Base-by-base conservation (phyloP, 345 rosid genomes). In the Hevea brasiliensis region DNA sequence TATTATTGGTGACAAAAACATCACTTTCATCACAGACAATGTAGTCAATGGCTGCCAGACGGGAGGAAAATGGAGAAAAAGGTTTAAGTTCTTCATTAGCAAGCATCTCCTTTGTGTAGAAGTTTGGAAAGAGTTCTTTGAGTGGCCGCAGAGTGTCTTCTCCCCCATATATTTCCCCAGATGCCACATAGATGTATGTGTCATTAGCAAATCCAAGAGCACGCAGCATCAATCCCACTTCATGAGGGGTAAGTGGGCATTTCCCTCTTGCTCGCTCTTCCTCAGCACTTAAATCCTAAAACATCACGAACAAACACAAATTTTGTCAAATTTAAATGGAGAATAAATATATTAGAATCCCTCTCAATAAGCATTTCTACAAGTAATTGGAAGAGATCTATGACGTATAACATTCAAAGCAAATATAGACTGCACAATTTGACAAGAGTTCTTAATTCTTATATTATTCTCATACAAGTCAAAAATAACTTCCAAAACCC, bases 111-210 rank as follows among this genome's bases (percentile, higher is more conserved):
- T 93, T 93, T 17, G 99, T 93, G 73, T 91, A 91, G 73, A 93
- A 96, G 83, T 93, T 91, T 58, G 98, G 97, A 71, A 96, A 96
- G 66, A 96, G 87, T 68, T 90, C 97, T 79, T 92, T 85, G 0
- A 91, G 87, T 42, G 99, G 99, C 70, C 72, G 79, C 72, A 96
- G 77, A 50, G 99, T 93, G 74, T 86, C 88, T 81, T 93, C 98
- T 71, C 98, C 99, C 11, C 98, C 98, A 61, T 93, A 96, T 84
- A 96, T 88, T 83, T 96, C 99, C 78, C 98, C 99, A 70, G 99
- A 93, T 29, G 99, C 99, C 75, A 93, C 95, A 80, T 89, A 96
- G 47, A 96, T 76, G 77, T 89, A 85, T 1, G 98, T 93, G 80
- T 91, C 90, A 62, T 93, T 96, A 17, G 87, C 71, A 81, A 93